A percentile compares a stretch with the other conserved stretches of the same genome.
These are phyloP conservation scores for Rubroshorea leprosula DNA, from an alignment of 345 rosid genomes.

Conservation along the genomic window DNA sequence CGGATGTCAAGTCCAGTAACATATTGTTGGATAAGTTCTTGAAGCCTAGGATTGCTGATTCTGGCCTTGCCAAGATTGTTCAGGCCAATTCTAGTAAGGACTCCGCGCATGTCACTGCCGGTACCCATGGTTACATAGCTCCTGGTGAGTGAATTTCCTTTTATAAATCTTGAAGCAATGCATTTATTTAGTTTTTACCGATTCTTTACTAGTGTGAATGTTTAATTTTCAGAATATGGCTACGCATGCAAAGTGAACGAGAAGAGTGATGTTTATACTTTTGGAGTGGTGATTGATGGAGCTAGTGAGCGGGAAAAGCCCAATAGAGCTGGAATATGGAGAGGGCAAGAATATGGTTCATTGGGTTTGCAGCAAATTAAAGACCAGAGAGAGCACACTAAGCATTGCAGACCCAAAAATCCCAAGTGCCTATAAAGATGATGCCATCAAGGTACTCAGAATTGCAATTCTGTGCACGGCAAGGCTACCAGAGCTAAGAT, in stretches of 20 bases:
- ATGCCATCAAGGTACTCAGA: slow-evolving; percentile 57
- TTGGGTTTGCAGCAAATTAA: slow-evolving; percentile 64
- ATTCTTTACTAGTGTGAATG: neutral
- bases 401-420: slow-evolving; percentile 64
- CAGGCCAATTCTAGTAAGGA: slow-evolving; percentile 43
- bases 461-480: slow-evolving; percentile 71
- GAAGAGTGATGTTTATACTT: slow-evolving; percentile 90
- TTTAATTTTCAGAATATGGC: slow-evolving; percentile 55
- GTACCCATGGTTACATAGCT: slow-evolving; percentile 94
- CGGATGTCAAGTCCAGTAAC: slow-evolving; percentile 88
- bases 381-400: slow-evolving; percentile 41
- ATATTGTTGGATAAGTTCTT: slow-evolving; percentile 71
- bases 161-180: neutral
- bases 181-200: neutral
- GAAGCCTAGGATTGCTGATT: slow-evolving; percentile 92
- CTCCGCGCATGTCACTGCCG: slow-evolving; percentile 71
- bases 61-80: slow-evolving; percentile 88
- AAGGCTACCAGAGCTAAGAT: slow-evolving; percentile 48
- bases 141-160: slow-evolving; percentile 51
- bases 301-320: slow-evolving; percentile 70
- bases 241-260: slow-evolving; percentile 73
- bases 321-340: slow-evolving; percentile 73
- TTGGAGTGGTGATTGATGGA: slow-evolving; percentile 89
- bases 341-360: slow-evolving; percentile 72
- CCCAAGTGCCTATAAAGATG: slow-evolving; percentile 46